These are phyloP conservation scores for Pichia sp. DNA, from an alignment of 1,139 yeast genomes.

Conservation along the genomic window DNA sequence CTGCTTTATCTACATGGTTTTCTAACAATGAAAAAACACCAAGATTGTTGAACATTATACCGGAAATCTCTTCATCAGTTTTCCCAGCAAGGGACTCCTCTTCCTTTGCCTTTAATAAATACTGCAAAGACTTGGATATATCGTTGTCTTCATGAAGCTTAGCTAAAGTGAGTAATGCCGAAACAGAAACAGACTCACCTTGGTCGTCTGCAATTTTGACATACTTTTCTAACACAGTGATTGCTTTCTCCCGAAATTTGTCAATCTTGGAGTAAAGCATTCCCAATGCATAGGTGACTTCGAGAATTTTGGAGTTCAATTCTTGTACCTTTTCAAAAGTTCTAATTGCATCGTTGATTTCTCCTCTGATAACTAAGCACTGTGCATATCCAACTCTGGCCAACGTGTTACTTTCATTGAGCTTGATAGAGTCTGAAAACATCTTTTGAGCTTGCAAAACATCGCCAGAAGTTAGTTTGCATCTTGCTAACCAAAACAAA, in stretches of 20 bases:
- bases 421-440: constrained; percentile 68
- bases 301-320: constrained; percentile 64
- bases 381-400: constrained; percentile 85
- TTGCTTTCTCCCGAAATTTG: constrained; percentile 45
- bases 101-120: constrained; percentile 56
- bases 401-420: constrained; percentile 57
- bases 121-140: constrained; percentile 55
- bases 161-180: constrained; percentile 67
- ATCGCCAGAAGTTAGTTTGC: constrained; percentile 53
- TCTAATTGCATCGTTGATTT: constrained; percentile 77
- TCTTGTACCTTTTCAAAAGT: constrained; percentile 75
- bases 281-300: constrained; percentile 74
- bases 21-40: constrained; percentile 75
- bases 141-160: constrained; percentile 62
- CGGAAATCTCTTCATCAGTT: constrained; percentile 48
- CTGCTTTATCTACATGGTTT: constrained; percentile 36
- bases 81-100: constrained; percentile 35
- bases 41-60: constrained; percentile 73
- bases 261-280: constrained; percentile 50
- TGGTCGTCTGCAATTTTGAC: constrained; percentile 53
- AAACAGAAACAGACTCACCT: constrained; percentile 61
- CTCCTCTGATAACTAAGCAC: constrained; percentile 70
- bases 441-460: constrained; percentile 64
- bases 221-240: constrained; percentile 68
- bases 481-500: constrained; percentile 82